Base-by-base conservation (phyloP, 768 basidiomycete species). In the Lactarius deliciosus region DNA sequence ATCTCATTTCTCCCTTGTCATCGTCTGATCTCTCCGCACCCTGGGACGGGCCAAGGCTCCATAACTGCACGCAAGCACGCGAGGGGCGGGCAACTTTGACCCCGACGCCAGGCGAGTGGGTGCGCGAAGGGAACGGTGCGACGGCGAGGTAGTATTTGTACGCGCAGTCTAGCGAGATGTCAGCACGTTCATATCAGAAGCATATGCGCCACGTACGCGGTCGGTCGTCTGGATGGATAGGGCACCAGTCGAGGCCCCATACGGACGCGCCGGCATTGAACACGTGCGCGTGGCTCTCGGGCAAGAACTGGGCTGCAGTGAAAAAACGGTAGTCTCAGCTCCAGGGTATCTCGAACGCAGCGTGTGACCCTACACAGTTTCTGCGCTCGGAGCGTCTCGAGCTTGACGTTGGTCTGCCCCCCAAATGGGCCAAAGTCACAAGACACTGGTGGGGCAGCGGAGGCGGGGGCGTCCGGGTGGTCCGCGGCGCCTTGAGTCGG, bases 161-260 rank as follows among this genome's bases (percentile, higher is more conserved):
- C 38, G 74, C 76, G 45, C 83, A 81, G 47, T 76, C 89, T 91
- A 64, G 40, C 4, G 41, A 38, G 40, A 3, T 30, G 25, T 43
- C 50, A 63, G 32, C 18, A 30, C 13, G 22, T 25, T 5, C 30
- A 5, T n/a, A 16, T 0, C 18, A 40, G 16, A 15, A 15, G 38
- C 13, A 30, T 9, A 40, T 32, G 11, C 10, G 32, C 30, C 43
- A 73, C 81, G 70, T 71, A 91, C 91, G 74, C 57, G 77, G 68
- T 45, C 86, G 81, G 58, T 87, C 86, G 41, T 81, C 78, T 25
- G 80, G 76, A 67, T 89, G 82, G 28, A 88, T 85, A 3, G 97
- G 96, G 75, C 94, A 95, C 96, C 96, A 98, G 70, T 96, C 94
- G 41, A 96, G 73, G 2, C 87, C 92, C 88, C 91, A 93, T n/a